phyloP scores from a whole-genome alignment of 108 stramenopile species.

The Tribonema minus region DNA sequence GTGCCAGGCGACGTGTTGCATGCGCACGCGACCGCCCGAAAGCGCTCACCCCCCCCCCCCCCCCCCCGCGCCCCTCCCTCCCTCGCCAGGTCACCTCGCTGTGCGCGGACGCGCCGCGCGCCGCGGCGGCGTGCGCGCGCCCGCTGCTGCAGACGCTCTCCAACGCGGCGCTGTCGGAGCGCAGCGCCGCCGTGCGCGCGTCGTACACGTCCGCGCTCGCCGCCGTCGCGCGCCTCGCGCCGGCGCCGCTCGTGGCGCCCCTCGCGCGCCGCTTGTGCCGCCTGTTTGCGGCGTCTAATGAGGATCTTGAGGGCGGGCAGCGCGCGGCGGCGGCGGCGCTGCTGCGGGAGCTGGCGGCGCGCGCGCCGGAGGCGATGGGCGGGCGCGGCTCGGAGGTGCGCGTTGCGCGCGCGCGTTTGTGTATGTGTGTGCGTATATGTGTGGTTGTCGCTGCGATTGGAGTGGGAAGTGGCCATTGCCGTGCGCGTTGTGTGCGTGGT shows the following conservation, averaged over 20 bases:
- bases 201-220: slow-evolving; percentile 41
- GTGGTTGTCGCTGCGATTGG: too few relatives aligned
- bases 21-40: too few relatives aligned
- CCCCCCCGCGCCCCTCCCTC: too few relatives aligned
- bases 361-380: neutral
- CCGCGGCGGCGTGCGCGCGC: slow-evolving; percentile 5
- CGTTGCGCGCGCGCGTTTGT: too few relatives aligned
- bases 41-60: too few relatives aligned
- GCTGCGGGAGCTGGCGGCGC: slow-evolving; percentile 9
- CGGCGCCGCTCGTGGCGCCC: slow-evolving; percentile 15
- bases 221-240: slow-evolving; percentile 30
- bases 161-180: slow-evolving; percentile 43
- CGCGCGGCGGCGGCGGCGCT: slow-evolving; percentile 19
- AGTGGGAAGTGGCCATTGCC: too few relatives aligned
- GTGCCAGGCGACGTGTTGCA: too few relatives aligned
- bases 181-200: slow-evolving; percentile 31
- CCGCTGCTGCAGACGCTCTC: slow-evolving; percentile 37
- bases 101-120: slow-evolving; percentile 18
- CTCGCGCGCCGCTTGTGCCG: slow-evolving; percentile 12
- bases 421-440: too few relatives aligned
- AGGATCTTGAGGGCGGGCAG: slow-evolving; percentile 14
- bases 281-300: slow-evolving; percentile 25
- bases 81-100: slow-evolving; percentile 14
- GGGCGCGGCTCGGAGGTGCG: neutral
- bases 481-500: too few relatives aligned